phyloP scores from a whole-genome alignment of 768 basidiomycete species.

The Tylopilus plumbeoviolaceoides region DNA sequence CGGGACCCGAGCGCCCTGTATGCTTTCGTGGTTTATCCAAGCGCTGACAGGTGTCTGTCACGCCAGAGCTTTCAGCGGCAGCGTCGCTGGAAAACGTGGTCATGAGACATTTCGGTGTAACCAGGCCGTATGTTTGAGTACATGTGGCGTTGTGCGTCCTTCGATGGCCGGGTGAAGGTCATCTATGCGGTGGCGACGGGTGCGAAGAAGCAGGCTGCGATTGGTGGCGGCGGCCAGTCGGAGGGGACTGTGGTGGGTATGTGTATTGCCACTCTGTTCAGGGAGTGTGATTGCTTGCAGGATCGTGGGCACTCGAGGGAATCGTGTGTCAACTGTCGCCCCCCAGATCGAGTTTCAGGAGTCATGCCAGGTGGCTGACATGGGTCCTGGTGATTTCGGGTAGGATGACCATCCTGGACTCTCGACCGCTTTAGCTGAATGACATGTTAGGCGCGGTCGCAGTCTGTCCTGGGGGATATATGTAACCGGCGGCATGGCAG shows the following conservation, averaged over 20 bases:
- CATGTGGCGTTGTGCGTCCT: slow-evolving; percentile 3
- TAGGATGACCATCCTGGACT: neutral
- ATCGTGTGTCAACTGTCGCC: neutral
- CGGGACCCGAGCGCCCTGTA: neutral
- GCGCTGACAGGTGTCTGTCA: neutral
- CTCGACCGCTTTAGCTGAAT: neutral
- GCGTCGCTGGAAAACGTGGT: neutral
- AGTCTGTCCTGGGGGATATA: neutral
- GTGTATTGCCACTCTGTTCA: slow-evolving; percentile 4
- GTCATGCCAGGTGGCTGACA: neutral
- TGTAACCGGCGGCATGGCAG: neutral
- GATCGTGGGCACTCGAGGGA: neutral
- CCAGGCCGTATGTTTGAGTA: slow-evolving; percentile 8
- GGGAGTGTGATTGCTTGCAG: neutral
- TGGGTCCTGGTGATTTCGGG: neutral
- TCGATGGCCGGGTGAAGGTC: neutral
- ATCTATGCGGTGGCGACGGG: slow-evolving; percentile 26
- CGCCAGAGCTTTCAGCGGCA: neutral
- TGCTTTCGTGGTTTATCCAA: neutral
- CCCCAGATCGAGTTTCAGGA: neutral
- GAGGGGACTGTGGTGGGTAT: neutral
- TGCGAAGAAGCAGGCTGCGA: slow-evolving; percentile 12
- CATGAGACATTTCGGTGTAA: slow-evolving; percentile 6
- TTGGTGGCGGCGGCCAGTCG: slow-evolving; percentile 9
- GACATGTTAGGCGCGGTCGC: neutral